phyloP scores from a whole-genome alignment of 176 grass and related monocot genomes.

The Rhynchospora tenuis region DNA sequence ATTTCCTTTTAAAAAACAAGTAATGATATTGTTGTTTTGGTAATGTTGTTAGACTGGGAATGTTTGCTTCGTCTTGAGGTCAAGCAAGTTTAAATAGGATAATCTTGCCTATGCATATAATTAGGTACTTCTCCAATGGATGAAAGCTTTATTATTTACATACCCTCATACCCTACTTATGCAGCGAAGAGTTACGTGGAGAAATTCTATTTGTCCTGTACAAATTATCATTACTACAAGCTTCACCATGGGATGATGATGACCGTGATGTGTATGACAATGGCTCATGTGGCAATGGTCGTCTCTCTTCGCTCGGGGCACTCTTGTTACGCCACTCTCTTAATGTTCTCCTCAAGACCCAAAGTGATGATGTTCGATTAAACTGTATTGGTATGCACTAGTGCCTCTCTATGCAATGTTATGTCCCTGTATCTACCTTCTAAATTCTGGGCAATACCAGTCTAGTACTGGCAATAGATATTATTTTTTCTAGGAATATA shows the following conservation, averaged over 20 bases:
- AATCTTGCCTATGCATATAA: not conserved
- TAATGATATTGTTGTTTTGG: not conserved
- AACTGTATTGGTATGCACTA: constrained; percentile 74
- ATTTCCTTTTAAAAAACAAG: not conserved
- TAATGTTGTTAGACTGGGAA: not conserved
- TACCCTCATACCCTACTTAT: constrained; percentile 39
- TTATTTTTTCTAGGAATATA: no score
- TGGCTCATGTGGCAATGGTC: constrained; percentile 17
- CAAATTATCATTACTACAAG: constrained; percentile 61
- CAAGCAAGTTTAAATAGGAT: not conserved
- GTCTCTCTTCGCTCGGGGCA: constrained; percentile 35
- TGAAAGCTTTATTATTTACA: constrained; percentile 16
- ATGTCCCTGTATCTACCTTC: not conserved
- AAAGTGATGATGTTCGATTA: constrained; percentile 76
- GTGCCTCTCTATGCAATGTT: not conserved
- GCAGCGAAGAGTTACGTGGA: constrained; percentile 77
- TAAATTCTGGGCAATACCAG: not conserved
- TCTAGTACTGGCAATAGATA: not conserved
- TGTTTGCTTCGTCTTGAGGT: constrained; percentile 5
- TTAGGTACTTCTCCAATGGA: not conserved
- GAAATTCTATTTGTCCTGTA: constrained; percentile 86
- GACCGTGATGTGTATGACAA: not conserved
- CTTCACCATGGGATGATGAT: constrained; percentile 61
- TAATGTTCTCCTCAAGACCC: constrained; percentile 81
- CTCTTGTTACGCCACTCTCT: constrained; percentile 53